Evolutionary conservation across 768 basidiomycete genomes (phyloP).

Genomic region (Boletus sensibilis): DNA sequence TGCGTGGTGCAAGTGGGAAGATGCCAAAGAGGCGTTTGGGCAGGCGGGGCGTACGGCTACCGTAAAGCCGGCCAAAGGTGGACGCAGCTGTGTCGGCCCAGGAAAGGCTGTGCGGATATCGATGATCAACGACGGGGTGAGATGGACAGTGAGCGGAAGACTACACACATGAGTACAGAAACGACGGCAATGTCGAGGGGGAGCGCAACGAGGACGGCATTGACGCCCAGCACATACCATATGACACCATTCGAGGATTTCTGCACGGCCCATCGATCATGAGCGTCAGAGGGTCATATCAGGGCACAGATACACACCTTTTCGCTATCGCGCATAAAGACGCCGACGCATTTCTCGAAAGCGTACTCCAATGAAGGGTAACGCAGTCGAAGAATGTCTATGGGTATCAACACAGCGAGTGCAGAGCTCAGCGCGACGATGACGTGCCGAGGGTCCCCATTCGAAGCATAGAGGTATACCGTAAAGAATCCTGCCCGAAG

Average conservation of each 20-base stretch:
- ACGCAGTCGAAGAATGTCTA: conserved; percentile 72
- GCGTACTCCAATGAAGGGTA: conserved; percentile 60
- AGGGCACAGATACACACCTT: conserved; percentile 42
- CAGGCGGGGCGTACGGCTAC: conserved; percentile 61
- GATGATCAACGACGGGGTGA: not conserved
- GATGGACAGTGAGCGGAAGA: not conserved
- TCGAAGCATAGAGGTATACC: conserved; percentile 52
- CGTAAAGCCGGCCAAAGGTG: conserved; percentile 84
- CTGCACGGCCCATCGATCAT: conserved; percentile 18
- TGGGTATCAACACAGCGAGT: conserved; percentile 65
- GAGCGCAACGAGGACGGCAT: conserved; percentile 69
- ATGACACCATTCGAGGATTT: conserved; percentile 79
- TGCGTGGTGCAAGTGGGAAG: conserved; percentile 75
- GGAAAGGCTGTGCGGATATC: conserved; percentile 58
- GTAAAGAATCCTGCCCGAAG: conserved; percentile 57
- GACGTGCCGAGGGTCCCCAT: conserved; percentile 50
- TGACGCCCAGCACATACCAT: conserved; percentile 86
- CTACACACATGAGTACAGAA: conserved; percentile 78
- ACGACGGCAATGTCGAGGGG: conserved; percentile 90
- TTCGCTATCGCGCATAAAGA: conserved; percentile 89
- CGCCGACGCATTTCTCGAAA: conserved; percentile 72
- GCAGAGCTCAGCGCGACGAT: conserved; percentile 62
- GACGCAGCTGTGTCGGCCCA: conserved; percentile 97
- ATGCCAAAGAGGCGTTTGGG: conserved; percentile 45
- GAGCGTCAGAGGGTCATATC: not conserved